These are phyloP conservation scores for Macadamia tetraphylla DNA, from an alignment of 164 flowering plant species.

Conservation along the genomic window DNA sequence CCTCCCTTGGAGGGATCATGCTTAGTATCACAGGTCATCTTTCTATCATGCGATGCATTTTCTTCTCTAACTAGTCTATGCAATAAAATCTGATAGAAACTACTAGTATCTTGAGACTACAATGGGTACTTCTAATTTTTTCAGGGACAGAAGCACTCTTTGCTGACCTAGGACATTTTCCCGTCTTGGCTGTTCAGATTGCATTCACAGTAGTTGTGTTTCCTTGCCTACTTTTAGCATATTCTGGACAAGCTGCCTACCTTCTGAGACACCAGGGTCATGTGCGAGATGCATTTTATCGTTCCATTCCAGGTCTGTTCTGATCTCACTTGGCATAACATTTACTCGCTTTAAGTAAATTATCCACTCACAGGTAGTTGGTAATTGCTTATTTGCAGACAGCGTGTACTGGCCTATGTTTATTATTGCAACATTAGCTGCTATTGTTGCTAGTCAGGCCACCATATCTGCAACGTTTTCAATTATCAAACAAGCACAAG, in stretches of 20 bases:
- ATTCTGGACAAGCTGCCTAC: constrained; percentile 95
- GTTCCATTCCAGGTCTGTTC: constrained; percentile 79
- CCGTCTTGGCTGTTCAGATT: constrained; percentile 77
- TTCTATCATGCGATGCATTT: neutral
- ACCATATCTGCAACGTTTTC: constrained; percentile 88
- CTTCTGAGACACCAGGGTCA: constrained; percentile 57
- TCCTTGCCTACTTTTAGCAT: constrained; percentile 92
- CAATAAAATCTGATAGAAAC: neutral
- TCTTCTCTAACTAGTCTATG: neutral
- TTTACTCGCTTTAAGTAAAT: neutral
- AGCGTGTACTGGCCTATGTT: constrained; percentile 87
- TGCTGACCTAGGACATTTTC: constrained; percentile 91
- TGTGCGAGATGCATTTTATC: constrained; percentile 74
- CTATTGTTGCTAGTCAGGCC: constrained; percentile 89
- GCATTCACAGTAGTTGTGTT: constrained; percentile 88
- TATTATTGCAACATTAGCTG: constrained; percentile 73
- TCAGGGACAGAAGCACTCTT: constrained; percentile 97
- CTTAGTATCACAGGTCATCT: constrained; percentile 85
- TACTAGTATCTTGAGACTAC: neutral
- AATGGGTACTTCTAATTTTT: constrained; percentile 7
- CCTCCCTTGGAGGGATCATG: constrained; percentile 90
- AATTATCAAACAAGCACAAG: constrained; percentile 81
- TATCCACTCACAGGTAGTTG: neutral
- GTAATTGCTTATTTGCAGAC: constrained; percentile 35
- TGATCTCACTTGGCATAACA: neutral